A percentile compares a stretch with the other conserved stretches of the same genome.
These are phyloP conservation scores for Ceratobasidium sp. DNA, from an alignment of 1,284 basidiomycete genomes.

Conservation along the genomic window DNA sequence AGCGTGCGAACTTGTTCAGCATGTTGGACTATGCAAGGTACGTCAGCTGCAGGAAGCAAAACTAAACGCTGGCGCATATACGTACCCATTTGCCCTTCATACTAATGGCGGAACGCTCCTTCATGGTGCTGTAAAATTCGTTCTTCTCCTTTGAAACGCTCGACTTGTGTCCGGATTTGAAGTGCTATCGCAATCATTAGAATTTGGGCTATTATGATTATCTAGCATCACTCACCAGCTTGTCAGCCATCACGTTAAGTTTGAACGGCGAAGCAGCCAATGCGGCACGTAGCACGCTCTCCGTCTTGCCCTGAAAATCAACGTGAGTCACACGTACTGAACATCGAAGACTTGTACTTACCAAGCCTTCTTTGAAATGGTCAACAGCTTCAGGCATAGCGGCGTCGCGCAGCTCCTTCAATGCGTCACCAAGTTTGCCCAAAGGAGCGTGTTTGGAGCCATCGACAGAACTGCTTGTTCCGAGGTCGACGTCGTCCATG, in stretches of 20 bases:
- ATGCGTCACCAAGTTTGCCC: slow-evolving; percentile 34
- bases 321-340: background rate
- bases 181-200: background rate
- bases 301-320: slow-evolving; percentile 29
- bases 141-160: slow-evolving; percentile 23
- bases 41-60: background rate
- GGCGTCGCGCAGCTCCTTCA: slow-evolving; percentile 31
- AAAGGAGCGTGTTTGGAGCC: slow-evolving; percentile 20
- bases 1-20: slow-evolving; percentile 42
- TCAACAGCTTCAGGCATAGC: slow-evolving; percentile 39
- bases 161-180: slow-evolving; percentile 24
- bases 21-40: slow-evolving; percentile 16
- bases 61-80: background rate
- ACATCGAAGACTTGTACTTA: background rate
- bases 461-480: background rate
- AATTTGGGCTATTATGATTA: background rate
- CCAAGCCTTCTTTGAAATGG: slow-evolving; percentile 39
- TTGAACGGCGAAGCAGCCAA: slow-evolving; percentile 37
- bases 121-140: slow-evolving; percentile 7
- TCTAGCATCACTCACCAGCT: slow-evolving; percentile 2
- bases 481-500: slow-evolving; percentile 42
- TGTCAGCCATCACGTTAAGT: slow-evolving; percentile 22
- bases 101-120: slow-evolving; percentile 20
- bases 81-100: slow-evolving; percentile 42
- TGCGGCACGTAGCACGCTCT: slow-evolving; percentile 32